These are phyloP conservation scores for Xylariaceae sp. DNA, from an alignment of 2,329 filamentous ascomycete species.

Conservation along the genomic window DNA sequence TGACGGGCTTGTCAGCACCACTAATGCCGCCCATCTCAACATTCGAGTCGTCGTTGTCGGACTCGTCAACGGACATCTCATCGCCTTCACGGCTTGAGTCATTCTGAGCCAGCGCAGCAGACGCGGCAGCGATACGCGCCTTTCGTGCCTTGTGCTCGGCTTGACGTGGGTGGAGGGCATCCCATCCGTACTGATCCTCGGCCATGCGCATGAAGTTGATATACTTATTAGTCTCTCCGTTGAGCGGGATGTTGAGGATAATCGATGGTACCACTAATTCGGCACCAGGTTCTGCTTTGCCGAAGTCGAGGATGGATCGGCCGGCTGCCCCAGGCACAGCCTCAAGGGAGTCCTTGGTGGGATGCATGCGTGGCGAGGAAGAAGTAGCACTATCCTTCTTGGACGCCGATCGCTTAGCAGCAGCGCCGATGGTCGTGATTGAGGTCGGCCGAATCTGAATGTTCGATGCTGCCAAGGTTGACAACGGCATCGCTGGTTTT, in stretches of 20 bases:
- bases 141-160: conserved; percentile 86
- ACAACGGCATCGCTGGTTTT: conserved; percentile 36
- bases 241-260: conserved; percentile 76
- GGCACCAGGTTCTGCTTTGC: conserved; percentile 56
- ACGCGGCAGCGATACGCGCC: conserved; percentile 81
- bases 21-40: conserved; percentile 77
- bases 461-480: conserved; percentile 24
- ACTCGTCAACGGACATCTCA: conserved; percentile 79
- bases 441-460: conserved; percentile 35
- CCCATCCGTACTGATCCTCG: conserved; percentile 91
- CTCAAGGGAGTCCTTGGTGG: conserved; percentile 45
- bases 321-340: conserved; percentile 38
- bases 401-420: conserved; percentile 28
- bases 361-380: conserved; percentile 50
- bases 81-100: conserved; percentile 69
- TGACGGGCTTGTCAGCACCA: conserved; percentile 63
- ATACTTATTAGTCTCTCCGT: conserved; percentile 81
- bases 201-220: conserved; percentile 95
- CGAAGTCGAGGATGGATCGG: conserved; percentile 61
- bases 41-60: conserved; percentile 76
- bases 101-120: conserved; percentile 77
- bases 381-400: conserved; percentile 39
- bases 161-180: conserved; percentile 85
- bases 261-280: conserved; percentile 70
- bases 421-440: conserved; percentile 34